These are phyloP conservation scores for Pleurotus tuoliensis DNA, from an alignment of 768 basidiomycete genomes.

Conservation along the genomic window DNA sequence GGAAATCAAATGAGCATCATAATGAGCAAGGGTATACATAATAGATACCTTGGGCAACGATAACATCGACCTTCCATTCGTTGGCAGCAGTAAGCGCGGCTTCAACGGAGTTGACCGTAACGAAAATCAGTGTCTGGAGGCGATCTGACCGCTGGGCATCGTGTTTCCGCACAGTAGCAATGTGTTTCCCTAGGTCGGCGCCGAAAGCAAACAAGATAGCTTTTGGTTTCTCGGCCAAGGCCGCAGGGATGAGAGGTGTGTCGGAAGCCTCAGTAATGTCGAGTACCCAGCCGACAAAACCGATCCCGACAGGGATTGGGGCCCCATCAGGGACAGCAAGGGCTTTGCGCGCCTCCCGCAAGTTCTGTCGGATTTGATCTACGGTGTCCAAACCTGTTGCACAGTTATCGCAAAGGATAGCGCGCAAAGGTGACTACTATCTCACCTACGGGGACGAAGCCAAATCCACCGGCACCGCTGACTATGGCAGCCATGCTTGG, in stretches of 20 bases:
- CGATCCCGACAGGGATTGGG: constrained; percentile 50
- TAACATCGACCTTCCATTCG: constrained; percentile 45
- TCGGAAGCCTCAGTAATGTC: constrained; percentile 35
- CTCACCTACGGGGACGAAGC: constrained; percentile 48
- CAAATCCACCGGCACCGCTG: constrained; percentile 50
- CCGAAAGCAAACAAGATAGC: constrained; percentile 57
- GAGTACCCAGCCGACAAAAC: constrained; percentile 53
- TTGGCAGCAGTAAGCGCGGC: constrained; percentile 41
- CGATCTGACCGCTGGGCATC: constrained; percentile 25
- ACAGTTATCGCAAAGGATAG: neutral
- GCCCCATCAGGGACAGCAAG: constrained; percentile 23
- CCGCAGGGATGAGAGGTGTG: constrained; percentile 27
- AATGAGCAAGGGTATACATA: neutral
- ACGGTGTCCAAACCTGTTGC: constrained; percentile 33
- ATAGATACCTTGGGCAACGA: constrained; percentile 49
- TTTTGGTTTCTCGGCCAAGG: constrained; percentile 36
- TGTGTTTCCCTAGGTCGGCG: constrained; percentile 37
- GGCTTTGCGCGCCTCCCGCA: constrained; percentile 26
- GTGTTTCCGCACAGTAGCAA: constrained; percentile 35
- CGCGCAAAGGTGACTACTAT: constrained; percentile 14
- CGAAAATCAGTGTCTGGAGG: constrained; percentile 30
- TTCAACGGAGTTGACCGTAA: constrained; percentile 39
- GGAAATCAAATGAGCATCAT: neutral
- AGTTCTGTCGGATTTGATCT: constrained; percentile 22
- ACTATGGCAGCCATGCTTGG: constrained; percentile 36